Conservation (phyloP, 192 early-diverging fungal genomes). For the Cetraspora pellucida region DNA sequence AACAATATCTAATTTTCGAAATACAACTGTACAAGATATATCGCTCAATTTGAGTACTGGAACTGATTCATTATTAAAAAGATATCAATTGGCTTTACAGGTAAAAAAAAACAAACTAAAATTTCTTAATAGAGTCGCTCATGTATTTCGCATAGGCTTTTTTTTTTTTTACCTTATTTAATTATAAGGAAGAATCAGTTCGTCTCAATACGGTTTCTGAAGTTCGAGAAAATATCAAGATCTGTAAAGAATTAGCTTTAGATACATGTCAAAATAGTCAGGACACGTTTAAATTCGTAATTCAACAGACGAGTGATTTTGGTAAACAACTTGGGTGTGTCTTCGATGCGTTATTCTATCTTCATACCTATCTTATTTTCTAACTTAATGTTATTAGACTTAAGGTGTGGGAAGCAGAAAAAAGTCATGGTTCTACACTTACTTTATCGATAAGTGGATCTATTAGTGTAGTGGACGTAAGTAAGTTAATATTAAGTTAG, state of each 20-base stretch:
- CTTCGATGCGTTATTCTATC: not conserved
- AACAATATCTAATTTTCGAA: constrained; percentile 2
- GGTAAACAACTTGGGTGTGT: constrained; percentile 13
- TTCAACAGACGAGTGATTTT: not conserved
- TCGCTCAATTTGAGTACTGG: too few relatives aligned
- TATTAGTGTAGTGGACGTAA: constrained; percentile 24
- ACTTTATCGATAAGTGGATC: not conserved
- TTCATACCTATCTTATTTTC: not conserved
- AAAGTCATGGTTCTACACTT: not conserved
- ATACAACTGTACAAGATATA: not conserved
- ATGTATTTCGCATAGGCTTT: not conserved
- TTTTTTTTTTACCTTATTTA: not conserved
- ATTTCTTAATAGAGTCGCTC: not conserved
- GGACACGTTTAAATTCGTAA: constrained; percentile 2
- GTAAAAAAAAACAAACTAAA: not conserved
- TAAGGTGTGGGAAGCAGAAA: too few relatives aligned
- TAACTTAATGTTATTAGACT: too few relatives aligned
- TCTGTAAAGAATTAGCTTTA: constrained; percentile 19
- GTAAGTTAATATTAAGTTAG: too few relatives aligned
- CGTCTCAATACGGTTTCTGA: not conserved
- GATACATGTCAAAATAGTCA: constrained; percentile 4
- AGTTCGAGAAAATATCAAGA: constrained; percentile 17
- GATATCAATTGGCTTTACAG: not conserved
- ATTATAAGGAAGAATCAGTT: constrained; percentile 24
- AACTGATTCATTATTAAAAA: not conserved